phyloP scores from a whole-genome alignment of 2,329 filamentous ascomycete genomes.

The Ophiostoma tasmaniense region DNA sequence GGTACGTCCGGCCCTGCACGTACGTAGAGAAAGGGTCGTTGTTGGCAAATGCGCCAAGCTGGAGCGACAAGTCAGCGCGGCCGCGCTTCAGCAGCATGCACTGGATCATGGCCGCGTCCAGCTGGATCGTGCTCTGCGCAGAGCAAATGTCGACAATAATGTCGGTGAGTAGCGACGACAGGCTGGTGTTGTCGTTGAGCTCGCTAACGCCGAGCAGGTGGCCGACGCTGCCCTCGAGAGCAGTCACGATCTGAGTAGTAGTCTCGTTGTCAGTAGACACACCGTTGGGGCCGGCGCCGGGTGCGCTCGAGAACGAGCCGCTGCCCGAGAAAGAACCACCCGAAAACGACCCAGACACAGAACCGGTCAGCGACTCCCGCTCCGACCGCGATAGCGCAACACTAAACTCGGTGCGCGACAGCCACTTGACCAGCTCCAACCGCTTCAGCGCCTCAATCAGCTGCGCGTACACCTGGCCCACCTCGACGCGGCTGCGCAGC shows the following conservation, averaged over 20 bases:
- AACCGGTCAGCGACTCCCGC: conserved; percentile 22
- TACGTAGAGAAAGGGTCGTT: conserved; percentile 63
- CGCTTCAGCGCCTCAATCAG: conserved; percentile 64
- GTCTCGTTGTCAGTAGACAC: conserved; percentile 32
- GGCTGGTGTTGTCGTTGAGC: conserved; percentile 34
- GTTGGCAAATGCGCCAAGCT: conserved; percentile 48
- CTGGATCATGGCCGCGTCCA: conserved; percentile 52
- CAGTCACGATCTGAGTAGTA: conserved; percentile 41
- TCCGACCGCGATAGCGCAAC: conserved; percentile 39
- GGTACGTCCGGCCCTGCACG: conserved; percentile 69
- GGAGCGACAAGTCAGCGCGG: conserved; percentile 50
- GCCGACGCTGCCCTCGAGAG: conserved; percentile 50
- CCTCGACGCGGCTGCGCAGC: conserved; percentile 50
- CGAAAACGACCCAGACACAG: conserved; percentile 12
- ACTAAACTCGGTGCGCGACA: conserved; percentile 50
- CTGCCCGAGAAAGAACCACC: conserved; percentile 9
- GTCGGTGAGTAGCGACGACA: conserved; percentile 55
- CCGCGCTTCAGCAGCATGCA: conserved; percentile 53
- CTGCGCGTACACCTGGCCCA: conserved; percentile 60
- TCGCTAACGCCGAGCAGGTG: conserved; percentile 60
- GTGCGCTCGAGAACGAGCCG: conserved; percentile 2
- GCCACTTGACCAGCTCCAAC: conserved; percentile 65
- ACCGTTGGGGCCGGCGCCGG: conserved; percentile 22
- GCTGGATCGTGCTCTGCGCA: conserved; percentile 56
- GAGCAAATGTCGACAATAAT: conserved; percentile 59